Evolutionary conservation across 495 filamentous ascomycete species (phyloP), one percentile per base, ranked within the genome.

Genomic region (Aspergillus cristatus): DNA sequence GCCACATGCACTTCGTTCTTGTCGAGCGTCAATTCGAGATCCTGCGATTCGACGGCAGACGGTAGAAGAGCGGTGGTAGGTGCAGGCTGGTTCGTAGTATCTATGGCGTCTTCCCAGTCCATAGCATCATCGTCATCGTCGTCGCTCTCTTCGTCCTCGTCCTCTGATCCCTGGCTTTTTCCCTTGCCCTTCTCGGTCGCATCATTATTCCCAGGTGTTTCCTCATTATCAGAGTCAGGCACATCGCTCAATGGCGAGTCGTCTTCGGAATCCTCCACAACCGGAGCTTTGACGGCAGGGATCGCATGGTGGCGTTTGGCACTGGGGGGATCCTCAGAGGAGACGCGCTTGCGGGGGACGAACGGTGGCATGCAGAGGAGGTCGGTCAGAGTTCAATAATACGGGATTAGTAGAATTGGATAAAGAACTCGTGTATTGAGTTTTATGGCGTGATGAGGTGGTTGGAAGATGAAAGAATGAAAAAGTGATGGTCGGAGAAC

Each of bases 31-130:
- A 95, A 65, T 41, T 91, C 83, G 3, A 94, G 68, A 56, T 93
- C 81, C 26, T 52, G 53, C 33, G 62, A 45, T 26, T 55, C 62
- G 32, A 51, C 47, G 11, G 37, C 45, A 2, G 65, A 58, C 7
- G 35, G 53, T 6, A 42, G 50, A 3, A 56, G 36, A 11, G 49
- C 47, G 12, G 54, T 47, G 12, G 57, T 53, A 2, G 54, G 44
- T 41, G 54, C 45, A 60, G 51, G 38, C 46, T 51, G 22, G 7
- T 41, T 40, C 5, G 51, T 46, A 6, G 50, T 55, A 16, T 71
- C 68, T 17, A 78, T 67, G 3, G 90, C 87, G 63, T 95, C 86
- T 65, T 95, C 90, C 70, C 91, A 95, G 45, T 93, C 84, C 36
- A 86, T 69, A 30, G 79, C 79, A 20, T 83, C 82, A 17, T 89